Percentiles rank a stretch among this genome's conserved stretches.
Conservation (phyloP, 371 early-diverging fungal genomes). For the Syncephalastrum monosporum region DNA sequence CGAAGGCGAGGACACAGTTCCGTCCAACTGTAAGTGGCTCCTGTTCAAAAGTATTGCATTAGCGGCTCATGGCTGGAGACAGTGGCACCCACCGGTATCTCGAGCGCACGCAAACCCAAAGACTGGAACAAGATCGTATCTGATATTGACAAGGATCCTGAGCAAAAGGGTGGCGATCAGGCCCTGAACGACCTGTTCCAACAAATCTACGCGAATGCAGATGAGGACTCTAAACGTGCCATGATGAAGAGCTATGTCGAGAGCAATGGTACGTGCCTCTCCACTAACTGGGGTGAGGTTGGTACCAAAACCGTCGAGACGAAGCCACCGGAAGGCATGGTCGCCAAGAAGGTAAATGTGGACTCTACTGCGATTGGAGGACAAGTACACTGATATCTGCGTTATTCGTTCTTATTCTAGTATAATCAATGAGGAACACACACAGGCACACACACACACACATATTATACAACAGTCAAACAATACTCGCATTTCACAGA, state of each 20-base stretch:
- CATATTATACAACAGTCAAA: too few relatives aligned
- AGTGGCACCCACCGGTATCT: constrained; percentile 19
- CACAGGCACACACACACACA: too few relatives aligned
- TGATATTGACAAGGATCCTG: constrained; percentile 64
- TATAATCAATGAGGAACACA: too few relatives aligned
- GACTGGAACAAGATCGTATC: constrained; percentile 81
- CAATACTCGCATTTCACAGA: too few relatives aligned
- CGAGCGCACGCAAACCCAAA: constrained; percentile 51
- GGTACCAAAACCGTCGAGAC: constrained; percentile 75
- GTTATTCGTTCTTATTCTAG: too few relatives aligned
- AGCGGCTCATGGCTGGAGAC: not conserved
- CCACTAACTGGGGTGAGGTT: constrained; percentile 96
- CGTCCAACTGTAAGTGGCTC: constrained; percentile 20
- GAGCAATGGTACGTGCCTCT: constrained; percentile 91
- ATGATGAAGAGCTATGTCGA: constrained; percentile 98
- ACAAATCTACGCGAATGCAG: constrained; percentile 86
- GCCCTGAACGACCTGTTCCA: constrained; percentile 89
- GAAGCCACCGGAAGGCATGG: constrained; percentile 90
- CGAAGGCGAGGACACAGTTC: constrained; percentile 63
- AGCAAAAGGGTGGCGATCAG: constrained; percentile 82
- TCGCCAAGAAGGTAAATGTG: constrained; percentile 52
- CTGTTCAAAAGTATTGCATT: not conserved
- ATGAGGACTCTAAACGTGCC: constrained; percentile 86
- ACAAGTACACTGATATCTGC: too few relatives aligned
- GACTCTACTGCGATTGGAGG: not conserved